Percentiles rank a stretch among this genome's conserved stretches.
phyloP scores from a whole-genome alignment of 352 stramenopile species.

The Globisporangium solare region DNA sequence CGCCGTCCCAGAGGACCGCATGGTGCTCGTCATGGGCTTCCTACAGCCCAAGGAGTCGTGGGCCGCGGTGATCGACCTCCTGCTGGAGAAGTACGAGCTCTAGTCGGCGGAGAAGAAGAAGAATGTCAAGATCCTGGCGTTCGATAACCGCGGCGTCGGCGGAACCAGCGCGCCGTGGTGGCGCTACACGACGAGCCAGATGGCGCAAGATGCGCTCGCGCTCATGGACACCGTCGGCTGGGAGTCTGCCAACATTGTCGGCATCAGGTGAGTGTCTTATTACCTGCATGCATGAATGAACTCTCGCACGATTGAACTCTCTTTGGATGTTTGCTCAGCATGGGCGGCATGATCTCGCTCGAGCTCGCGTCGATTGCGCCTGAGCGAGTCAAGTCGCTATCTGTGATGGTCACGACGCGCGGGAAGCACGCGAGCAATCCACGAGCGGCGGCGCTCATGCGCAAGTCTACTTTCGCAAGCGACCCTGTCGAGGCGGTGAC shows the following conservation, averaged over 20 bases:
- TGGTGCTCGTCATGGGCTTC: slow-evolving; percentile 31
- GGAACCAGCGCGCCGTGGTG: slow-evolving; percentile 41
- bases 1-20: background rate
- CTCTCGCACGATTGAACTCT: too few relatives aligned
- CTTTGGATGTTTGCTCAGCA: slow-evolving; percentile 20
- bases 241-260: slow-evolving; percentile 39
- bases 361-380: slow-evolving; percentile 42
- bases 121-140: slow-evolving; percentile 30
- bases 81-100: slow-evolving; percentile 16
- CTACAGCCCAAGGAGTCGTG: slow-evolving; percentile 20
- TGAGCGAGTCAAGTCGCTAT: slow-evolving; percentile 49
- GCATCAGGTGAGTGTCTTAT: slow-evolving; percentile 1
- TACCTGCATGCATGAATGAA: too few relatives aligned
- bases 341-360: slow-evolving; percentile 72
- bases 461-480: slow-evolving; percentile 35
- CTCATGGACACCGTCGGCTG: slow-evolving; percentile 51
- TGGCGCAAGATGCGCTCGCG: slow-evolving; percentile 59
- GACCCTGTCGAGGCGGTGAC: slow-evolving; percentile 34
- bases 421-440: slow-evolving; percentile 34
- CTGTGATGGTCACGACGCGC: slow-evolving; percentile 55
- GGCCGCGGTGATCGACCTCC: slow-evolving; percentile 14
- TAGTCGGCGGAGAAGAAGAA: slow-evolving; percentile 2
- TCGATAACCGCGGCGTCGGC: slow-evolving; percentile 46
- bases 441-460: slow-evolving; percentile 22
- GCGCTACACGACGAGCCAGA: slow-evolving; percentile 50